Conservation (phyloP, 129 eudicot species). For the Saussurea involucrata region DNA sequence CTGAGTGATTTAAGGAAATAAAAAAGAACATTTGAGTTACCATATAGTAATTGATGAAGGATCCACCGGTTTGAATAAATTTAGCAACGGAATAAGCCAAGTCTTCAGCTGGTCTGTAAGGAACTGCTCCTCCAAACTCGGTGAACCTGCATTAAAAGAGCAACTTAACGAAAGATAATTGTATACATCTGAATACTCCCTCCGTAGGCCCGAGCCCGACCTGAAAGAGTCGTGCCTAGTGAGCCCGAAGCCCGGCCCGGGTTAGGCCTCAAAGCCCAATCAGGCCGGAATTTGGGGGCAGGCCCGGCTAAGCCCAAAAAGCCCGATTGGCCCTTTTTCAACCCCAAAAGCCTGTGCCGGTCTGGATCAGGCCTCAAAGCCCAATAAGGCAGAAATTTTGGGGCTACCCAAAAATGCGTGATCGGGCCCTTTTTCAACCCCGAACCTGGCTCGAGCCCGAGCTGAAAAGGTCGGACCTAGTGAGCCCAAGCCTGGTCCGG, state of each 20-base stretch:
- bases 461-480: background rate
- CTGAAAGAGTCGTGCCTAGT: background rate
- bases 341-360: too few species aligned
- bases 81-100: slow-evolving; percentile 87
- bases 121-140: slow-evolving; percentile 91
- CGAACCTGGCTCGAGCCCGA: too few species aligned
- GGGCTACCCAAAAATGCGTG: background rate
- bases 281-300: too few species aligned
- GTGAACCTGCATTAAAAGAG: slow-evolving; percentile 55
- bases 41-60: slow-evolving; percentile 90
- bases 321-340: too few species aligned
- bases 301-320: too few species aligned
- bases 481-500: background rate
- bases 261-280: background rate
- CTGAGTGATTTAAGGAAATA: background rate
- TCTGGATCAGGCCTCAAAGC: too few species aligned
- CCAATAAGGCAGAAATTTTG: background rate
- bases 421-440: background rate
- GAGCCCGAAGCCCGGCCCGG: background rate
- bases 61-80: slow-evolving; percentile 93
- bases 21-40: slow-evolving; percentile 29
- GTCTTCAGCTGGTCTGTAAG: slow-evolving; percentile 98
- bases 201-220: background rate
- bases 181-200: background rate
- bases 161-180: background rate